Base-by-base conservation (phyloP, 441 rosid genomes). In the Raphanus hybrid region DNA sequence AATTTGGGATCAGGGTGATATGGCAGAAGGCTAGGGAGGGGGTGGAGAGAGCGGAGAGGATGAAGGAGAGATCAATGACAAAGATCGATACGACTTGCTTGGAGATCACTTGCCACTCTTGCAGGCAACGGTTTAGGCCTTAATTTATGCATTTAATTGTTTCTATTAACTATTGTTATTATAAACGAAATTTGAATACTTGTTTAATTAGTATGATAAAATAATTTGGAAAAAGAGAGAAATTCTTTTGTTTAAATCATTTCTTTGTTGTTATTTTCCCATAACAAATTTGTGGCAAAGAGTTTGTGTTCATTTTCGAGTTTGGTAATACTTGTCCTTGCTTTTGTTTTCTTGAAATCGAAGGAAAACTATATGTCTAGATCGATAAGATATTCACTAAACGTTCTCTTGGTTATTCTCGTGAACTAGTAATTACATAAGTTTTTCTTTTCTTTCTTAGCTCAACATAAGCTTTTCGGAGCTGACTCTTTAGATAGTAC, bases 21-120 rank as follows among this genome's bases (percentile, higher is more conserved):
- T 89, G 97, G 98, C 88, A 95, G 80, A 86, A 91, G 66, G 97
- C 97, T 0, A 87, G 90, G 73, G 97, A 88, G 50, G 99, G 91
- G 29, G 89, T 88, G 37, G 97, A 88, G 29, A 93, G 86, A 59
- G 97, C 98, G 0, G 94, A 91, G 85, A 87, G 87, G 69, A 57
- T 91, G 84, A 95, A 93, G 85, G 92, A 90, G 68, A 82, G 83
- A 81, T 95, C 96, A 26, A 87, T 93, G 41, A 80, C 80, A 59
- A 87, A 77, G 85, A 85, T 85, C 1, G 96, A 90, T 85, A 85
- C 91, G 64, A 70, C 90, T 73, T 90, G 94, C 90, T 84, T 88
- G 88, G 95, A 95, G 90, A 88, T 93, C 87, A 95, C 99, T 84
- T 95, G 99, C 71, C 98, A 93, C 16, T 93, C 97, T 79, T 93